Base-by-base conservation (phyloP, 306 rosid species). In the Quercus engelmannii region DNA sequence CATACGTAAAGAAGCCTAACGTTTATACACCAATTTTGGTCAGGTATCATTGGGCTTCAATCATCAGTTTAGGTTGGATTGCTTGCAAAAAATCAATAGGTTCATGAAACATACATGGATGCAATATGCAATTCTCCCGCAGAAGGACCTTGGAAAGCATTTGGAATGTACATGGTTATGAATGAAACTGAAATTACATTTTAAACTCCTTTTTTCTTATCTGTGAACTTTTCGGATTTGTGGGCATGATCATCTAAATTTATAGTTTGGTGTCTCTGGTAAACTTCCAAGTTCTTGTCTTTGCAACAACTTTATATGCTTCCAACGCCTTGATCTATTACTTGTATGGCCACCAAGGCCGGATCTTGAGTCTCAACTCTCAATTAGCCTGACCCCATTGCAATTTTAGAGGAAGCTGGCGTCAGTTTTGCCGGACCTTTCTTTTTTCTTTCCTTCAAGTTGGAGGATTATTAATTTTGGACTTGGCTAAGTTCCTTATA, bases 11-110 rank as follows among this genome's bases (percentile, higher is more conserved):
- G 55, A 75, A 73, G 19, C 51, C 67, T 83, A 58, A 88, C 82
- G 55, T 54, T 33, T 56, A n/a, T 54, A 25, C 9, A 63, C 56
- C 51, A 51, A 28, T 75, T 75, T 76, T 76, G 52, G 81, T 73
- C 97, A 92, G 97, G 97, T 76, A 87, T 90, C 83, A 86, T 90
- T n/a, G 97, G 97, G 62, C 90, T 92, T 64, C 91, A 84, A 68
- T 92, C 97, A 75, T 88, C 94, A 57, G 87, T 92, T 54, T 92
- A 84, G 58, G 57, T 62, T 69, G 49, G 21, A 38, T 78, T 81
- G 69, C 68, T 74, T 61, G 33, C 55, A 71, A 54, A 74, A 74
- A 52, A 74, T 41, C 15, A 54, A 55, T 54, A 64, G 26, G 13
- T 82, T 68, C 71, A 26, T 15, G 28, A 70, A 68, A 75, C 84